A percentile compares a stretch with the other conserved stretches of the same genome.
Evolutionary conservation across 2,329 filamentous ascomycete genomes (phyloP).

Genomic region (Didymella exigua): DNA sequence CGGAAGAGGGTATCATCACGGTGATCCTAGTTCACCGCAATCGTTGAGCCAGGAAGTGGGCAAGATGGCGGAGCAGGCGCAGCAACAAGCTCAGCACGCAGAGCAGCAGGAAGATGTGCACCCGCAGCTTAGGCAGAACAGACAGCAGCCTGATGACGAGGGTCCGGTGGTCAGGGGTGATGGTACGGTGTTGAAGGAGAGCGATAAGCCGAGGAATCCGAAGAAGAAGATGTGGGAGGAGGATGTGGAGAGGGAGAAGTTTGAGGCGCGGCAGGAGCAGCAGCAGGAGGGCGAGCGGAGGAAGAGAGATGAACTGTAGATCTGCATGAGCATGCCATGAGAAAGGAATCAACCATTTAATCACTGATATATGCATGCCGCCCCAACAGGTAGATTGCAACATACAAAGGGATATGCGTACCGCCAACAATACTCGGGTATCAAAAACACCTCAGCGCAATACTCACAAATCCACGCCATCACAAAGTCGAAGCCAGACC

Average conservation of each 20-base stretch:
- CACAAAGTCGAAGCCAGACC: too few relatives aligned
- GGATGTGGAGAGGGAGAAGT: conserved; percentile 40
- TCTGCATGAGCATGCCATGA: too few relatives aligned
- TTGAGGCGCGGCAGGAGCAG: conserved; percentile 20
- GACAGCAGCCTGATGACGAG: conserved; percentile 34
- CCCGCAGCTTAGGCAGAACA: conserved; percentile 33
- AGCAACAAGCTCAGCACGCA: conserved; percentile 29
- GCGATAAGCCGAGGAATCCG: conserved; percentile 55
- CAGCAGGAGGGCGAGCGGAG: conserved; percentile 2
- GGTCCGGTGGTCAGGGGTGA: conserved; percentile 50
- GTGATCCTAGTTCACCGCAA: conserved; percentile 43
- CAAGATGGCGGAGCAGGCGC: conserved; percentile 50
- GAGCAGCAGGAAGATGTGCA: conserved; percentile 35
- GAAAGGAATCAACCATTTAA: too few relatives aligned
- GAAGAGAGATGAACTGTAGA: conserved; percentile 18
- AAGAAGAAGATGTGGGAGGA: conserved; percentile 69
- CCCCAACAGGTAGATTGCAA: too few relatives aligned
- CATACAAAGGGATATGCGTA: not conserved
- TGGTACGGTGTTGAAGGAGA: conserved; percentile 53
- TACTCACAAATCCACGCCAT: not conserved
- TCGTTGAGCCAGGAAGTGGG: conserved; percentile 51
- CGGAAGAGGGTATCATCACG: conserved; percentile 53
- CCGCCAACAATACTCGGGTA: not conserved
- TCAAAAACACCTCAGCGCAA: not conserved
- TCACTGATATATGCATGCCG: too few relatives aligned